These are phyloP conservation scores for Pseudognaphalium luteoalbum DNA, from an alignment of 129 eudicot genomes.

Conservation along the genomic window DNA sequence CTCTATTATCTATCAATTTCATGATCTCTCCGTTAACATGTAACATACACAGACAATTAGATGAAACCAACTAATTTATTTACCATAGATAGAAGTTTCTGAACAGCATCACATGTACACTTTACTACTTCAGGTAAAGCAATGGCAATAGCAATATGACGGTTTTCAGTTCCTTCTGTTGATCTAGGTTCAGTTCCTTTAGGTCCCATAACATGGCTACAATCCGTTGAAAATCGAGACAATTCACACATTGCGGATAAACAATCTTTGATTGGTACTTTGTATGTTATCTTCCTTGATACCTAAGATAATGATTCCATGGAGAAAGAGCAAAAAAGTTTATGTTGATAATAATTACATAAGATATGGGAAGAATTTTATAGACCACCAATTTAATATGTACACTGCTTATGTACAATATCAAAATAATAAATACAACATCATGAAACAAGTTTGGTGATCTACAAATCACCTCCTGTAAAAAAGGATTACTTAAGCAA, in stretches of 20 bases:
- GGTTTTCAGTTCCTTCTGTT: conserved; percentile 23
- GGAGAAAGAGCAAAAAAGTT: background rate
- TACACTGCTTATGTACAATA: no score
- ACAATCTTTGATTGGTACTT: conserved; percentile 60
- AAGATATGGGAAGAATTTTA: background rate
- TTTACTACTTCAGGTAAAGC: conserved; percentile 68
- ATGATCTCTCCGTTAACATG: conserved; percentile 13
- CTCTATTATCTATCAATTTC: conserved; percentile 59
- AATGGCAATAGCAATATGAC: conserved; percentile 44
- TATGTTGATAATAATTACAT: background rate
- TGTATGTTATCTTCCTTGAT: conserved; percentile 70
- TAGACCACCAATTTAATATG: no score
- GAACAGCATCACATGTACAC: conserved; percentile 52
- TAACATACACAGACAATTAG: background rate
- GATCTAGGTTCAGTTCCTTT: conserved; percentile 23
- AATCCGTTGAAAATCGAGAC: conserved; percentile 30
- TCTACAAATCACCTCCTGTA: conserved; percentile 14
- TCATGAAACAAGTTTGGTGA: no score
- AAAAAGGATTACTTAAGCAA: background rate
- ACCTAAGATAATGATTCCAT: conserved; percentile 48
- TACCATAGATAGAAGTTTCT: conserved; percentile 75
- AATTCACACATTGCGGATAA: conserved; percentile 49
- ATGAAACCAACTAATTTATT: conserved; percentile 13
- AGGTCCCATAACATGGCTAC: conserved; percentile 33
- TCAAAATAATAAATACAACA: no score